Base-by-base conservation (phyloP, 2,329 filamentous ascomycete genomes). In the Trichoderma pleuroti region DNA sequence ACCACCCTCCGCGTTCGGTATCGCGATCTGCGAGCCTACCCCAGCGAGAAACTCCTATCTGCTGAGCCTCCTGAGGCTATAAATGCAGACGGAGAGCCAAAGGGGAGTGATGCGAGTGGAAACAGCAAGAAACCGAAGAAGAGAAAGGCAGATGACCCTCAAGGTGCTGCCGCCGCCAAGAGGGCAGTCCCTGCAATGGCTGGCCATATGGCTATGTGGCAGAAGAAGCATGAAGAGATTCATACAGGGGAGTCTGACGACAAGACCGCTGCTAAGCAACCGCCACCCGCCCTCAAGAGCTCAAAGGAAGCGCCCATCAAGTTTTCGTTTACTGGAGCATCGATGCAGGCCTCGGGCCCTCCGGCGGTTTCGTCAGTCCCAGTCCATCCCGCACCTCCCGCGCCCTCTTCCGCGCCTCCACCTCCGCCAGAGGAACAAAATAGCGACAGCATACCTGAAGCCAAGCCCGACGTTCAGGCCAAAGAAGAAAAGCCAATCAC, bases 11-110 rank as follows among this genome's bases (percentile, higher is more conserved):
- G 89, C 72, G 85, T 94, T 54, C 90, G 90, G 76, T 95, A 95
- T 78, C 93, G 92, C 87, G 92, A 94, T 75, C 86, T 90, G 65
- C 87, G 90, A 28, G 90, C 90, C 2, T 95, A 93, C 76, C 90
- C 89, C 1, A 92, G 86, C 57, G 88, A 92, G 74, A 82, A 88
- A 46, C 80, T 87, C 2, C 83, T 93, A 5, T 86, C 88, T n/a
- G 78, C 83, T 4, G 82, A 85, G 21, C 83, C 86, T 16, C 81
- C 84, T 0, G 76, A 81, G 67, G 81, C 80, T 32, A 64, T 73
- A 0, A 16, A 28, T 21, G 69, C 75, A 24, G 59, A 36, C 18
- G 63, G 71, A 39, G 77, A 77, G 61, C 21, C 65, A 63, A 42
- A 66, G 3, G 74, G 73, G 8, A 75, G 78, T 21, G 79, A 81